Conservation (phyloP, 106 monocot genomes). For the Amphibolis antarctica region DNA sequence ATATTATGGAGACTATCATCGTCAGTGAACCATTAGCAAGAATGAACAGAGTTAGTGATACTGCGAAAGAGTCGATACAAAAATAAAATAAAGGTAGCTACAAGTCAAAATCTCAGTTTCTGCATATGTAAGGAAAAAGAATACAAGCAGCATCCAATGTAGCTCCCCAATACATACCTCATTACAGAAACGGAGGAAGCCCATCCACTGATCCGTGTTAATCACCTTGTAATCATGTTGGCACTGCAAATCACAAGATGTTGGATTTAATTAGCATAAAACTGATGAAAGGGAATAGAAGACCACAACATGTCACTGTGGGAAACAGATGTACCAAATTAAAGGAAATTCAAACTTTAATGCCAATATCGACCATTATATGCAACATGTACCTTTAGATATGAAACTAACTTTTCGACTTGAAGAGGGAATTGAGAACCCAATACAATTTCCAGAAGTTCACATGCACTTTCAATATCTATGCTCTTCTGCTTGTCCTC, state of each 20-base stretch:
- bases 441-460: conserved; percentile 64
- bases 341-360: not conserved
- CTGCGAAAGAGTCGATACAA: too few species aligned
- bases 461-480: conserved; percentile 69
- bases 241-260: conserved; percentile 17
- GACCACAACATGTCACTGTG: not conserved
- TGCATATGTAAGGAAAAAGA: not conserved
- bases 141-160: not conserved
- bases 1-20: not conserved
- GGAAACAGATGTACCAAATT: not conserved
- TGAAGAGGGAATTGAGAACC: conserved; percentile 51
- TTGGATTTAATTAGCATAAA: not conserved
- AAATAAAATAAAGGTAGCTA: too few species aligned
- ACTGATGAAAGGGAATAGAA: not conserved
- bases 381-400: conserved; percentile 94
- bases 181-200: conserved; percentile 73
- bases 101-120: too few species aligned
- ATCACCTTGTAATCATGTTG: conserved; percentile 94
- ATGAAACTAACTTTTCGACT: conserved; percentile 49
- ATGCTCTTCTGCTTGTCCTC: conserved; percentile 91
- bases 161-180: conserved; percentile 32
- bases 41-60: too few species aligned
- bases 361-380: too few species aligned
- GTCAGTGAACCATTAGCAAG: too few species aligned
- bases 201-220: conserved; percentile 91